Evolutionary conservation across 495 filamentous ascomycete genomes (phyloP), one percentile per base, ranked within the genome.

Genomic region (Parachaetomium inaequale): DNA sequence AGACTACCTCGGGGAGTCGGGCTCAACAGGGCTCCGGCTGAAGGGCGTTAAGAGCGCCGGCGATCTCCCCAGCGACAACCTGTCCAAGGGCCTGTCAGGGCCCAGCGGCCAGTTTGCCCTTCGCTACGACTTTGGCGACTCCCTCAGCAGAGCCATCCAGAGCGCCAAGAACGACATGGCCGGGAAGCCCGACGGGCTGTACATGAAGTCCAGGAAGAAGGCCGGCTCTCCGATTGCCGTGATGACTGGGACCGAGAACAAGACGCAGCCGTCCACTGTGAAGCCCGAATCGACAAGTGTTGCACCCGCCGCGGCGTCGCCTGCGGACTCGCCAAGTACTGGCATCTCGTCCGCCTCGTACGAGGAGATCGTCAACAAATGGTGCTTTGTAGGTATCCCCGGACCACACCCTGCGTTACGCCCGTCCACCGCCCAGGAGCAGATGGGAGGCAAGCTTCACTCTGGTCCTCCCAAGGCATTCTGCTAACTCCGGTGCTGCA

Each of bases 291-390:
- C 64, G 12, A 21, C 64, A 4, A 36, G 54, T 25, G 38, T 63
- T 21, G 34, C 2, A 2, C 40, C 66, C 68, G 32, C 34, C 49
- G 5, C 63, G 66, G 14, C 29, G 54, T 69, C 32, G 56, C 66
- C 26, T 72, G 71, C 23, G 63, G 74, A 74, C n/a, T 74, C 76
- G 2, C 76, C 75, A 1, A 70, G 76, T 38, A 66, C 76, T 28
- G 79, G 76, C 62, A 80, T 93, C 64, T 82, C 92, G 26, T 95
- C 93, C 26, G 84, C 88, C 42, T 89, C 90, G 55, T 97, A 98
- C 75, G 87, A 92, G 71, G 94, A 98, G 74, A 81, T 98, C 60
- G 85, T 98, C 69, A 90, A 96, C 80, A 96, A 95, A 76, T 98
- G 96, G 78, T 98, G 94, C 82, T 96, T 96, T 83, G 93, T 96